Evolutionary conservation across 805 yeast species (phyloP), one percentile per base, ranked within the genome.

Genomic region (Saccharomycopsis sp.): DNA sequence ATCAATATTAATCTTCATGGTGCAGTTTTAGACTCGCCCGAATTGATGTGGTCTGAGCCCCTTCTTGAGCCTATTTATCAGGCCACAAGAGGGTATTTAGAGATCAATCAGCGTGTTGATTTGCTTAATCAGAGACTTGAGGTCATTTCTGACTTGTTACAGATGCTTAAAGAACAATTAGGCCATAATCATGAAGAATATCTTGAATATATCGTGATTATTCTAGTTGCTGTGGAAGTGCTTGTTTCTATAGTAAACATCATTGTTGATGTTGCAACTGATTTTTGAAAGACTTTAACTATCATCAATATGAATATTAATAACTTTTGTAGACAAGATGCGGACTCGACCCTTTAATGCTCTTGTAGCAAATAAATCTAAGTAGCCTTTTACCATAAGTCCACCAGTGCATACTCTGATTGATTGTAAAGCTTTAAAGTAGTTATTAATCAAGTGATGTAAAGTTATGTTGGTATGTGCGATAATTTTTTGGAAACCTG

Each of bases 1-100:
- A 88, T 88, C 52, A 88, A 88, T 69, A 88, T 88, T 61, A 88
- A 88, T 66, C 73, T 88, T 57, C 94, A 88, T 73, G 94, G 94
- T 0, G 86, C 93, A 0, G 96, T 94, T 25, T 76, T 94, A 62
- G 99, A 94, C 70, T 89, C 97, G 1, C 99, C 99, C 1, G 99
- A 94, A 71, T 81, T 94, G 59, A 91, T 94, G 97, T 94, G 99
- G 99, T 84, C 97, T 0, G 98, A 94, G 70, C 99, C 99, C 1
- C 97, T 92, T 68, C 76, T 94, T 62, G 99, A 94, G 69, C 99
- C 99, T 1, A 91, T 93, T 56, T 94, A 94, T 72, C 97, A 92
- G 71, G 97, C 98, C 0, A 91, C 96, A 1, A 82, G 98, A 70
- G 97, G 97, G 0, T 93, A 93, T 71, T 72, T 94, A 62, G 99